Percentiles rank a stretch among this genome's conserved stretches.
Evolutionary conservation across 2,329 filamentous ascomycete genomes (phyloP).

Genomic region (Periconia macrospinosa): DNA sequence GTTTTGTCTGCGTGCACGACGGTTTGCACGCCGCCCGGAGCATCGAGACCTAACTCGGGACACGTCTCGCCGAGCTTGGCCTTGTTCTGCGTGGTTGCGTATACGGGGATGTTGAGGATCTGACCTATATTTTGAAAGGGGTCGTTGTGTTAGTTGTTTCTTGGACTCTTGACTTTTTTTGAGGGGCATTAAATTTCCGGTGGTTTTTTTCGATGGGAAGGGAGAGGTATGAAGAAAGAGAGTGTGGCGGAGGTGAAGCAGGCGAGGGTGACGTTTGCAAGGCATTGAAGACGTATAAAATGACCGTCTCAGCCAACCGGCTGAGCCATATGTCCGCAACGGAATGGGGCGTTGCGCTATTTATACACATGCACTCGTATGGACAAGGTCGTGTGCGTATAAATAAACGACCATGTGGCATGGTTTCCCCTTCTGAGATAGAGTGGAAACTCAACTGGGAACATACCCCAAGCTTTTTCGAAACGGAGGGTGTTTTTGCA

Average conservation of each 20-base stretch:
- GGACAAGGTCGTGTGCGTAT: too few species aligned
- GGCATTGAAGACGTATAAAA: not conserved
- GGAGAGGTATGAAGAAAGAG: not conserved
- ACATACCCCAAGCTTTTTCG: conserved; percentile 13
- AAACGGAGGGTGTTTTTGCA: conserved; percentile 42
- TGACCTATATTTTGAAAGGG: conserved; percentile 39
- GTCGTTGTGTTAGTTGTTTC: conserved; percentile 51
- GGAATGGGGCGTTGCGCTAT: too few species aligned
- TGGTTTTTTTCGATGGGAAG: not conserved
- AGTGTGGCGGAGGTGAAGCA: conserved; percentile 1
- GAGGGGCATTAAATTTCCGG: too few species aligned
- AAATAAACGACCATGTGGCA: too few species aligned
- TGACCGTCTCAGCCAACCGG: too few species aligned
- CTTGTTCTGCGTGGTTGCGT: conserved; percentile 83
- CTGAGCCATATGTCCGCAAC: too few species aligned
- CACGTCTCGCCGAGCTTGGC: conserved; percentile 80
- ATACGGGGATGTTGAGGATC: conserved; percentile 73
- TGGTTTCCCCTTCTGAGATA: too few species aligned
- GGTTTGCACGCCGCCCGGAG: conserved; percentile 54
- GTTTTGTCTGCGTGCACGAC: conserved; percentile 77
- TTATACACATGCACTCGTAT: too few species aligned
- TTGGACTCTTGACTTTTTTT: too few species aligned
- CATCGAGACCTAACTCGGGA: conserved; percentile 63
- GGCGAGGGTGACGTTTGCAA: too few species aligned
- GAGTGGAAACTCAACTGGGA: too few species aligned